Conservation (phyloP, 257 asterid species). For the Salvia rosmarinus region DNA sequence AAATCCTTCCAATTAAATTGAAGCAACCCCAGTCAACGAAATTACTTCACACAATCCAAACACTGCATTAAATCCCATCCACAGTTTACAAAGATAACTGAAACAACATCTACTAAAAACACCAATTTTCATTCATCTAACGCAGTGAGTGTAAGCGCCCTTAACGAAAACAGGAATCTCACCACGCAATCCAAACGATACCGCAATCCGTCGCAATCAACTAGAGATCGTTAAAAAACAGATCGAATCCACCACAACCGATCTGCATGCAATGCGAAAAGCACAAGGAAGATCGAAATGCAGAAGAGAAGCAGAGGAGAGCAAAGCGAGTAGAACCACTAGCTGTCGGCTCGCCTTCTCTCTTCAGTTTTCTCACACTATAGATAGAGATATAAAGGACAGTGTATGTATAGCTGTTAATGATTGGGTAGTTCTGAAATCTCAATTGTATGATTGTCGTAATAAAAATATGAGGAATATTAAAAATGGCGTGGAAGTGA, state of each 20-base stretch:
- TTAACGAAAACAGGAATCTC: conserved; percentile 16
- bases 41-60: not conserved
- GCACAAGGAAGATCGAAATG: conserved; percentile 29
- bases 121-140: not conserved
- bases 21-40: conserved; percentile 37
- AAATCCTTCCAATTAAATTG: conserved; percentile 8
- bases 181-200: conserved; percentile 48
- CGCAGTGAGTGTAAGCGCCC: conserved; percentile 12
- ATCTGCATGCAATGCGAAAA: conserved; percentile 27
- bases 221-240: conserved; percentile 5
- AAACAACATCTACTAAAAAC: conserved; percentile 12
- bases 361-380: conserved; percentile 23
- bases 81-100: not conserved
- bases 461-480: not conserved
- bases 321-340: conserved; percentile 32
- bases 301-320: conserved; percentile 16
- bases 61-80: conserved; percentile 9
- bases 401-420: conserved; percentile 45
- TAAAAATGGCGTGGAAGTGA: conserved; percentile 45
- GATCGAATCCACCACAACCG: conserved; percentile 32
- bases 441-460: conserved; percentile 18
- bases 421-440: conserved; percentile 36
- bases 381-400: conserved; percentile 12
- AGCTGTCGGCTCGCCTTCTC: conserved; percentile 36
- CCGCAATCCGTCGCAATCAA: conserved; percentile 4